A percentile compares a stretch with the other conserved stretches of the same genome.
Evolutionary conservation across 2,329 filamentous ascomycete genomes (phyloP).

Genomic region (Talaromyces albobiverticillius): DNA sequence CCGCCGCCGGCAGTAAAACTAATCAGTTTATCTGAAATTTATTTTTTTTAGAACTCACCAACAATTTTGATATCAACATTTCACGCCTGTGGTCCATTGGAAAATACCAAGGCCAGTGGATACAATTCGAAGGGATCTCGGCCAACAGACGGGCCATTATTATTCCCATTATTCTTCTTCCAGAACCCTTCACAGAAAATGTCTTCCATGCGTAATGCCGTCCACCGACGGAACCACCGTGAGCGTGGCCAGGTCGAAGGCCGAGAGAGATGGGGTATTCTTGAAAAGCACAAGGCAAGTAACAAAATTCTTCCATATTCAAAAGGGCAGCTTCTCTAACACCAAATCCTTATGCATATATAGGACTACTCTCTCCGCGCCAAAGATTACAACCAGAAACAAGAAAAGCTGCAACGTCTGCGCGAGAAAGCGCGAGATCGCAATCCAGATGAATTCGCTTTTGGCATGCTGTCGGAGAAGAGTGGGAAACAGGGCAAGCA

Average conservation of each 20-base stretch:
- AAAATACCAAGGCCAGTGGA: neutral
- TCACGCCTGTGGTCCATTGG: neutral
- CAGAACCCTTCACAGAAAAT: constrained; percentile 31
- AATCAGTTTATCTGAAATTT: neutral
- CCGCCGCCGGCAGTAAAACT: constrained; percentile 13
- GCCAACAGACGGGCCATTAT: too few relatives aligned
- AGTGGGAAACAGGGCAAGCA: constrained; percentile 44
- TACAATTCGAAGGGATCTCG: too few relatives aligned
- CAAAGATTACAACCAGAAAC: constrained; percentile 62
- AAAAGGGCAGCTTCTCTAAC: too few relatives aligned
- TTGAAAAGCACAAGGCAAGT: constrained; percentile 87
- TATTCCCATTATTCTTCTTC: neutral
- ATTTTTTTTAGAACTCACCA: neutral
- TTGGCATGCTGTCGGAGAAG: constrained; percentile 59
- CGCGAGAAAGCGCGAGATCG: constrained; percentile 59
- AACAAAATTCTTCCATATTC: too few relatives aligned
- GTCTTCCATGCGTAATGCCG: constrained; percentile 60
- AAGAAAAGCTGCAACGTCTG: constrained; percentile 57
- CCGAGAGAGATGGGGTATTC: constrained; percentile 80
- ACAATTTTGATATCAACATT: neutral
- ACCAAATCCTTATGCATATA: too few relatives aligned
- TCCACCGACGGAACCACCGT: constrained; percentile 79
- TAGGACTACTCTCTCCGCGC: constrained; percentile 65
- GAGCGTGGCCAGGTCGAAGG: constrained; percentile 86
- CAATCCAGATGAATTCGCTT: constrained; percentile 66